Evolutionary conservation across 2,329 filamentous ascomycete genomes (phyloP), one percentile per base, ranked within the genome.

Genomic region (Claviceps quebecensis): DNA sequence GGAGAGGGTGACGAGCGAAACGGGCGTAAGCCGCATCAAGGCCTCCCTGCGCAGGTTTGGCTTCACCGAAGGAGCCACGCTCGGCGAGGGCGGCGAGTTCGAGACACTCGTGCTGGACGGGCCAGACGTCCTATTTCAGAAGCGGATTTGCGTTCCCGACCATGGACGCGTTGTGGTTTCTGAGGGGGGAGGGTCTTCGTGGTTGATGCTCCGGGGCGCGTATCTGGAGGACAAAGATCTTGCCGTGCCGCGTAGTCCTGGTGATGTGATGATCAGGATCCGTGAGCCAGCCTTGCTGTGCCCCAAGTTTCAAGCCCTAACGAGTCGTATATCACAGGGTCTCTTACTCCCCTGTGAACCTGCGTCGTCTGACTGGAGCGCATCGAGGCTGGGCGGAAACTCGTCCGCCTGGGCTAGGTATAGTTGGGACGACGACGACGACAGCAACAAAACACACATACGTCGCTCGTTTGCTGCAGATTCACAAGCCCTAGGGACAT

Each of bases 31-130:
- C 40, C 69, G 71, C 50, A 63, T 81, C 45, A 70, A 72, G 60
- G 69, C 65, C 41, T 73, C 80, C 1, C 74, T 87, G 63, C 69
- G 72, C 48, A 76, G 80, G 55, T 95, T 94, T 67, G 84, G 85
- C 45, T 69, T 75, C 55, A 71, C 69, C 60, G 71, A 77, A 54
- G 88, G 86, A 0, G 85, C 86, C 8, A 80, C 90, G 9, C 69
- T 97, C 17, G 93, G 93, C 1, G 93, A 97, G 65, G 93, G 93
- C 5, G 93, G 93, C 3, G 93, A 97, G 71, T 97, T 94, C 66
- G 93, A 97, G 75, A 97, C 89, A 34, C 71, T 97, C 49, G 88
- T 93, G 45, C 62, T 97, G 38, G 81, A 89, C 66, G 93, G 91
- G 11, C 91, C 91, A 8, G 60, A 62, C 0, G 69, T 71, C 48